Evolutionary conservation across 495 filamentous ascomycete genomes (phyloP).

Genomic region (Bryoglossum gracile): DNA sequence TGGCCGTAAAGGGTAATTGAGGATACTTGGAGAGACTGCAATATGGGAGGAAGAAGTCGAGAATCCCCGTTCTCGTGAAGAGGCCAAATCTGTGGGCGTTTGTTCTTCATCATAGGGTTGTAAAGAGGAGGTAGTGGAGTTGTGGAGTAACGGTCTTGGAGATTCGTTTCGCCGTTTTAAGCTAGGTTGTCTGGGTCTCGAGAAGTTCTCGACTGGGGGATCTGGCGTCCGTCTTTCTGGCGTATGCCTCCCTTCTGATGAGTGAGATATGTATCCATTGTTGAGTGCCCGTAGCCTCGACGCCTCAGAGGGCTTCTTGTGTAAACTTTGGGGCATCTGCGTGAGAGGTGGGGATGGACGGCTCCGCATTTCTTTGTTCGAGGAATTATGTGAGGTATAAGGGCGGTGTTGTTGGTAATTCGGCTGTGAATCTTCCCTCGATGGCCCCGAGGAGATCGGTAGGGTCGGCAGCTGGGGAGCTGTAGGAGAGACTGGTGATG

Average conservation of each 20-base stretch:
- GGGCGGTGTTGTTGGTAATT: constrained; percentile 12
- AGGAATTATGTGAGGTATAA: constrained; percentile 14
- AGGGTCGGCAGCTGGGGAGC: constrained; percentile 12
- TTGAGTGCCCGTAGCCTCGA: constrained; percentile 24
- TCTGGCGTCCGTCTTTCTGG: constrained; percentile 8
- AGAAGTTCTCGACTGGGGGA: constrained; percentile 39
- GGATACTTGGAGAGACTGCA: constrained; percentile 33
- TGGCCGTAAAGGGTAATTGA: constrained; percentile 24
- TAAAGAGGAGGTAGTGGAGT: constrained; percentile 22
- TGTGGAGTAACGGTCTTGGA: constrained; percentile 29
- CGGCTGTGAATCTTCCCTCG: constrained; percentile 6
- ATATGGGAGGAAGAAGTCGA: constrained; percentile 42
- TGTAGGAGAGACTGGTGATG: constrained; percentile 10
- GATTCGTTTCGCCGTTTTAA: constrained; percentile 33
- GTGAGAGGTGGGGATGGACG: constrained; percentile 12
- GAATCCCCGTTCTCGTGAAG: constrained; percentile 34
- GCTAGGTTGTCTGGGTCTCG: constrained; percentile 42
- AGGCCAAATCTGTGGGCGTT: constrained; percentile 21
- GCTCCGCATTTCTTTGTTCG: constrained; percentile 8
- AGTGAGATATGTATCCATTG: constrained; percentile 22
- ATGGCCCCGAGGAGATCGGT: constrained; percentile 11
- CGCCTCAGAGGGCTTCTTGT: constrained; percentile 24
- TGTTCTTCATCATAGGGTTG: constrained; percentile 29
- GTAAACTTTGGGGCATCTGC: constrained; percentile 9
- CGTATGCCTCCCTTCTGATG: constrained; percentile 14